Evolutionary conservation across 1,284 basidiomycete genomes (phyloP).

Genomic region (Leccinum brunneo-olivaceum): DNA sequence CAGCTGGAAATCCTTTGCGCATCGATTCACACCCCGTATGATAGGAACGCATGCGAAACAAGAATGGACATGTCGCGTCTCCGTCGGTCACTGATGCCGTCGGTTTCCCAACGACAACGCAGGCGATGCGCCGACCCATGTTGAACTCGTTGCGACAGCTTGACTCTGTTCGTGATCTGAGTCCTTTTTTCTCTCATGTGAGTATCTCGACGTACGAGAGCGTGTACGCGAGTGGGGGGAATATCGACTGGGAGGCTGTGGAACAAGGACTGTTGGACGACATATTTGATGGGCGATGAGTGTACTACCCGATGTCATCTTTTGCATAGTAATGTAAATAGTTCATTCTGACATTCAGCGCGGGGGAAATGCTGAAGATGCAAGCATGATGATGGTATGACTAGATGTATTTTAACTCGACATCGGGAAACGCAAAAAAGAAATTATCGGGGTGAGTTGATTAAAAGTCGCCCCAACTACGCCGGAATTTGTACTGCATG

Average conservation of each 20-base stretch:
- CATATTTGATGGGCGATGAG: slow-evolving; percentile 74
- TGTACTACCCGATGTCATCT: background rate
- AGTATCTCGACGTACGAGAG: slow-evolving; percentile 88
- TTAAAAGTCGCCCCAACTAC: slow-evolving; percentile 80
- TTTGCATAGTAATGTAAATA: slow-evolving; percentile 8
- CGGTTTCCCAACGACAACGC: slow-evolving; percentile 25
- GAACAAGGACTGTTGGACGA: slow-evolving; percentile 77
- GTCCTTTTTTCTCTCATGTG: slow-evolving; percentile 82
- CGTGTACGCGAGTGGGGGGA: slow-evolving; percentile 72
- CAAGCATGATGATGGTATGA: background rate
- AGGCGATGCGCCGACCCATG: slow-evolving; percentile 65
- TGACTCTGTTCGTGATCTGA: slow-evolving; percentile 74
- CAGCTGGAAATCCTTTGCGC: background rate
- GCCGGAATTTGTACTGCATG: slow-evolving; percentile 82
- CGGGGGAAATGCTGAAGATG: slow-evolving; percentile 5
- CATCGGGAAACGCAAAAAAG: slow-evolving; percentile 10
- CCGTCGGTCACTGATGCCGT: slow-evolving; percentile 22
- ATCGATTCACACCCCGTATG: background rate
- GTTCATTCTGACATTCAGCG: background rate
- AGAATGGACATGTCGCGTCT: slow-evolving; percentile 15
- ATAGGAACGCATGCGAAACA: slow-evolving; percentile 27
- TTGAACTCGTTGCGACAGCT: slow-evolving; percentile 64
- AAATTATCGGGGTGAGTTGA: slow-evolving; percentile 8
- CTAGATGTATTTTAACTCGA: slow-evolving; percentile 20
- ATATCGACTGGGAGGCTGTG: slow-evolving; percentile 82